Base-by-base conservation (phyloP, 176 grass and related monocot species). In the Oryza nivara region DNA sequence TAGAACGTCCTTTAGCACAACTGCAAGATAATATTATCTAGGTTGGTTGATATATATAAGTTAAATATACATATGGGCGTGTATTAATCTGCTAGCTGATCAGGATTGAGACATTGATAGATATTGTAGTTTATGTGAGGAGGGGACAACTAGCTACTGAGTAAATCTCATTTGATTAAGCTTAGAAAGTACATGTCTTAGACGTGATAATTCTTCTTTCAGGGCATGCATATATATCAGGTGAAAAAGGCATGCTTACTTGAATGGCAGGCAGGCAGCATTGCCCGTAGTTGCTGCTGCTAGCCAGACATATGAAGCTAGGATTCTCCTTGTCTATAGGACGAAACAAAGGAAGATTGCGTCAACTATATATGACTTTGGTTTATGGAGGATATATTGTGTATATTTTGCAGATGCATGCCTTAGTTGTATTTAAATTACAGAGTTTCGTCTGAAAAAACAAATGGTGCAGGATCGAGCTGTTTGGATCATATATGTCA, bases 41-140 rank as follows among this genome's bases (percentile, higher is more conserved):
- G 26, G 20, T 19, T 22, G 2, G 6, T 23, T 0, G 4, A 22
- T 71, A n/a, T 77, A 19, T 71, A 23, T 22, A 58, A 58, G 15
- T 52, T 52, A 52, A 52, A 52, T 10, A 6, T 52, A 52, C 14
- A 20, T 51, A 41, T 41, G 7, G 40, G 40, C 16, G 9, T 19
- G 56, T 22, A 22, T 61, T 61, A 22, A 61, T n/a, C n/a, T 61
- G 56, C 7, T 36, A 36, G 35, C 35, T 78, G 19, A 17, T 71
- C 36, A 38, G 36, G 36, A 38, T 38, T 38, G 36, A 38, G 36
- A 17, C 1, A 43, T 19, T 11, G 78, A 46, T 2, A 6, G 36
- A 38, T 38, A 83, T 78, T 1, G 25, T 88, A 78, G 80, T 88
- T 83, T 83, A 88, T 73, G 43, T 65, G 73, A 19, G 34, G 65